Evolutionary conservation across 2,329 filamentous ascomycete genomes (phyloP).

Genomic region (Aureobasidium leucospermi): DNA sequence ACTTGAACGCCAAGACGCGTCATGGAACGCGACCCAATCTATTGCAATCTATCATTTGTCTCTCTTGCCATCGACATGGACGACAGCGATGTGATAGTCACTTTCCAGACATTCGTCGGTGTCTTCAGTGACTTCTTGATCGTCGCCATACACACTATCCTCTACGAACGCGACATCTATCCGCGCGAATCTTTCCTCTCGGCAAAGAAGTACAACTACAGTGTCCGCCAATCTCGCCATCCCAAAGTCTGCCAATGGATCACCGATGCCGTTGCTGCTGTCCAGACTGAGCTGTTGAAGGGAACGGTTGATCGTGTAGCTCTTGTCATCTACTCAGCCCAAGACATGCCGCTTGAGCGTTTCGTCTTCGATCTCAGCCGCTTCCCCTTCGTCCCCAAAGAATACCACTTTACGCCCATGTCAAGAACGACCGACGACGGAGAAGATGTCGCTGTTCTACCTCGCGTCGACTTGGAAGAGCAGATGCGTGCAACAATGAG

Average conservation of each 20-base stretch:
- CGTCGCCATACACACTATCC: constrained; percentile 75
- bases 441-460: constrained; percentile 21
- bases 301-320: constrained; percentile 48
- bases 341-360: constrained; percentile 49
- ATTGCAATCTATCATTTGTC: not conserved
- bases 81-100: constrained; percentile 19
- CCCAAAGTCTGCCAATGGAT: constrained; percentile 82
- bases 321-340: constrained; percentile 48
- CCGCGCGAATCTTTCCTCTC: constrained; percentile 70
- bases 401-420: constrained; percentile 46
- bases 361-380: constrained; percentile 54
- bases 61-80: not conserved
- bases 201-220: constrained; percentile 72
- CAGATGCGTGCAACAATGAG: constrained; percentile 62
- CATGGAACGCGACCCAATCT: not conserved
- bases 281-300: constrained; percentile 60
- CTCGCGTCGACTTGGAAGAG: constrained; percentile 56
- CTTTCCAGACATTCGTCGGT: constrained; percentile 52
- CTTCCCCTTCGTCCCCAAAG: constrained; percentile 43
- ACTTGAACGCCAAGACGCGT: not conserved
- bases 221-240: constrained; percentile 79
- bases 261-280: constrained; percentile 67
- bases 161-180: constrained; percentile 76
- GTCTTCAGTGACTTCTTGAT: constrained; percentile 75
- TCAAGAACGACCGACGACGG: constrained; percentile 30